Evolutionary conservation across 169 alveolate genomes (phyloP), one percentile per base, ranked within the genome.

Genomic region (Eimeria praecox): DNA sequence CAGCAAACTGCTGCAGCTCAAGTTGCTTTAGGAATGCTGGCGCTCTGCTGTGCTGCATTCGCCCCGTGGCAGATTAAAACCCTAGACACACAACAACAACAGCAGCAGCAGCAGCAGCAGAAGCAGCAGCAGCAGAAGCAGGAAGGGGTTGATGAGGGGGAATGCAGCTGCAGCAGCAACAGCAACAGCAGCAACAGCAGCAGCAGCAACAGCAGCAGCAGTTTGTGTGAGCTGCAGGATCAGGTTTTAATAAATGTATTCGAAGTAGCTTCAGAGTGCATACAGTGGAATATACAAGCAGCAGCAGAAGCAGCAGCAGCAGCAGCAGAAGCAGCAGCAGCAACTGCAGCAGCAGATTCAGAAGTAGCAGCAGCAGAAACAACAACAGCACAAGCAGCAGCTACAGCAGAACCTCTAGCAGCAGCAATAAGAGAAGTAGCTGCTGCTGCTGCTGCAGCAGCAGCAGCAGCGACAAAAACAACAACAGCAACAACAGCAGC

Each of bases 21-120:
- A n/a, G 95, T 90, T 38, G 95, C 95, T 8, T 52, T 90, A 27
- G 95, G 95, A 30, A 62, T 73, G 27, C 89, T 90, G 42, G 82
- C 83, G 33, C 56, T 75, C 22, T 73, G 42, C 16, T 54, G 83
- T 62, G 44, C 30, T 20, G 77, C 92, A 30, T 56, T 49, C 52
- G 35, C 22, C 64, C 89, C 89, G 42, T 42, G 35, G 89, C 89
- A 78, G 35, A 35, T 78, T 52, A 56, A 78, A 10, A 64, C 89
- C 64, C 64, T 78, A 18, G 64, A 78, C 66, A 35, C 5, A 24
- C 89, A 40, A 64, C 89, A 78, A 35, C 89, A 78, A 64, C 89
- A 78, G 89, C 89, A 78, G 66, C 89, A 78, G 89, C 40, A 78
- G 52, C 89, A 78, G 64, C 89, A 78, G 89, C 89, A 78, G 89